phyloP scores from a whole-genome alignment of 257 asterid species.

The Ocimum tenuiflorum region DNA sequence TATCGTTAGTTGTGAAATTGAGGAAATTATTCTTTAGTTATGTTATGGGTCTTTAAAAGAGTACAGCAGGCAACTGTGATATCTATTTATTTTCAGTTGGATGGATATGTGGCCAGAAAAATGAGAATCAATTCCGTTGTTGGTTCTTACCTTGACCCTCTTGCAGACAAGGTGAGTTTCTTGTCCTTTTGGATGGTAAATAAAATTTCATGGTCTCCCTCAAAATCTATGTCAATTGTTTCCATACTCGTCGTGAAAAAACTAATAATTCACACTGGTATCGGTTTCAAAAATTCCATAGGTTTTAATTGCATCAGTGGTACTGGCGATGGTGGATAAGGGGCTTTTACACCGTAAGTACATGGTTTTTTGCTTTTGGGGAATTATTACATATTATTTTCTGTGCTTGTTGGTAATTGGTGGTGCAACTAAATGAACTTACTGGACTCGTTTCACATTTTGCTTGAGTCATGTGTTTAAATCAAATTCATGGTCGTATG shows the following conservation, averaged over 20 bases:
- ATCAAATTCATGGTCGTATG: not conserved
- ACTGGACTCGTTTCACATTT: not conserved
- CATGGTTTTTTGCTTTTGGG: not conserved
- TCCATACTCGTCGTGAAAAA: not conserved
- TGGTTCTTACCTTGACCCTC: conserved; percentile 98
- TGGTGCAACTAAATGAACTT: not conserved
- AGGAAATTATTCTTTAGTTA: conserved; percentile 1
- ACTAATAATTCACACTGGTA: not conserved
- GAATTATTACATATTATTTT: not conserved
- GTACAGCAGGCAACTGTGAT: not conserved
- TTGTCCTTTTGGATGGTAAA: not conserved
- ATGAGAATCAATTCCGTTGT: conserved; percentile 82
- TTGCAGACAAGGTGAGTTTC: conserved; percentile 79
- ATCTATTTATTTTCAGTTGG: conserved; percentile 50
- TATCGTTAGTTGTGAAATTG: not conserved
- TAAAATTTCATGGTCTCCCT: conserved; percentile 3
- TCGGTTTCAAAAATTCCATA: conserved; percentile 13
- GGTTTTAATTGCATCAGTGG: conserved; percentile 87
- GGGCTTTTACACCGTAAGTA: conserved; percentile 79
- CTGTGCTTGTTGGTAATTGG: not conserved
- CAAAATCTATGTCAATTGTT: not conserved
- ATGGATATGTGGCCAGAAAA: conserved; percentile 90
- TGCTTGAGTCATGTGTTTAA: not conserved
- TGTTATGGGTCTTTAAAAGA: not conserved
- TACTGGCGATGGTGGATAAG: conserved; percentile 82